These are phyloP conservation scores for Carex kokanica DNA, from an alignment of 176 grass and related monocot species.

Conservation along the genomic window DNA sequence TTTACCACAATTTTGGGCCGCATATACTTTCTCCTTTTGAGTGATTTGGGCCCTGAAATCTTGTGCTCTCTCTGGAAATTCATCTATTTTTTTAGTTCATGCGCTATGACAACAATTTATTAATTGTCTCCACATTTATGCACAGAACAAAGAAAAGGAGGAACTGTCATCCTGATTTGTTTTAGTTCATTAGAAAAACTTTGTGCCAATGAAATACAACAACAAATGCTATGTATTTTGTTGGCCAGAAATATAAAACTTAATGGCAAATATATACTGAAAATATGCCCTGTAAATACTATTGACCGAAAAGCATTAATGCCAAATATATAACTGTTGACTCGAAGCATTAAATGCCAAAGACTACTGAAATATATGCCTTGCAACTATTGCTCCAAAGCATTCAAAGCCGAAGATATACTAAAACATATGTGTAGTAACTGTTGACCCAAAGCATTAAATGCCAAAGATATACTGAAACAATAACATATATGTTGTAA, in stretches of 20 bases:
- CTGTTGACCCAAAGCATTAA: too few relatives aligned
- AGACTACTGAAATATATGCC: too few relatives aligned
- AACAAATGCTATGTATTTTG: neutral
- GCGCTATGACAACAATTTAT: too few relatives aligned
- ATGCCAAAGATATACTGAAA: too few relatives aligned
- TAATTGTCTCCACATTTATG: neutral
- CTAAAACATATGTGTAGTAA: too few relatives aligned
- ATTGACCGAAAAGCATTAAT: neutral
- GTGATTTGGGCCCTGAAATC: neutral
- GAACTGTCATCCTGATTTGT: neutral
- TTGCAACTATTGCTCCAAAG: too few relatives aligned
- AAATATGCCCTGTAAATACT: too few relatives aligned
- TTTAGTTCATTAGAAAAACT: neutral
- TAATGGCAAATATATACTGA: too few relatives aligned
- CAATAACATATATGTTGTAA: neutral
- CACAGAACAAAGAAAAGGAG: neutral
- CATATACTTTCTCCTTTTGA: neutral
- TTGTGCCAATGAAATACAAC: neutral
- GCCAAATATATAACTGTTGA: neutral
- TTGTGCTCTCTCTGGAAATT: neutral
- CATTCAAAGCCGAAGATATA: too few relatives aligned
- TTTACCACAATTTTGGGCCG: neutral
- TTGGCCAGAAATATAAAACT: too few relatives aligned
- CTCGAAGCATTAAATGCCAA: too few relatives aligned
- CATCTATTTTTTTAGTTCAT: neutral